Evolutionary conservation across 2,329 filamentous ascomycete species (phyloP).

Genomic region (Microcyclospora pomicola): DNA sequence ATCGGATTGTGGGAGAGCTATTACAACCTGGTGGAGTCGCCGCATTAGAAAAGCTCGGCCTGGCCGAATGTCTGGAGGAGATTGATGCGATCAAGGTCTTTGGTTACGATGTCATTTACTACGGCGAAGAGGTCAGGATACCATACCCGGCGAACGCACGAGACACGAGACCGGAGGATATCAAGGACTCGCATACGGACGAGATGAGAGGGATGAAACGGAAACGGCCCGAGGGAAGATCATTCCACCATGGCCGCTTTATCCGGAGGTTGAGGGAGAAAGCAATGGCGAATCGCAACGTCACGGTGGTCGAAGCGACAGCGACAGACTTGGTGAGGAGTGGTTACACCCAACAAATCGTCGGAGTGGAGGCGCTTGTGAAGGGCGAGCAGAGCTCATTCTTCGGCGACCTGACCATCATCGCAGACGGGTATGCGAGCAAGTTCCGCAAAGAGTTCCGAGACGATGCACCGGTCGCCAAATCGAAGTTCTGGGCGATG

Average conservation of each 20-base stretch:
- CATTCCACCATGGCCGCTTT: conserved; percentile 92
- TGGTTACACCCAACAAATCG: conserved; percentile 53
- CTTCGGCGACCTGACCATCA: conserved; percentile 77
- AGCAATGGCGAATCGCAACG: conserved; percentile 62
- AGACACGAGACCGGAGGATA: conserved; percentile 20
- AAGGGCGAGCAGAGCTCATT: conserved; percentile 54
- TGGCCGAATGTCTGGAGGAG: conserved; percentile 68
- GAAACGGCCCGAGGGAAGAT: conserved; percentile 54
- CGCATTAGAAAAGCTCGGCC: conserved; percentile 65
- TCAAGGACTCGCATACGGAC: conserved; percentile 17
- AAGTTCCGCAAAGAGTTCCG: conserved; percentile 78
- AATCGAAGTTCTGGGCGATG: conserved; percentile 83
- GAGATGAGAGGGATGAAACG: conserved; percentile 20
- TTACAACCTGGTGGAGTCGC: conserved; percentile 82
- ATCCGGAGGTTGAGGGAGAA: conserved; percentile 67
- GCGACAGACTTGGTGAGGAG: conserved; percentile 62
- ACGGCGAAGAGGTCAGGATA: conserved; percentile 58
- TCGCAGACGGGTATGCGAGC: conserved; percentile 84
- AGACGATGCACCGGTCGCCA: conserved; percentile 50
- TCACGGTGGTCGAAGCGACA: conserved; percentile 83
- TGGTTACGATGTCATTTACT: conserved; percentile 80
- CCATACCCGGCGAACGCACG: conserved; percentile 56
- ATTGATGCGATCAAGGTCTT: conserved; percentile 76
- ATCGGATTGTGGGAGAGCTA: conserved; percentile 90
- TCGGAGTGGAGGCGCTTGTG: conserved; percentile 69